Evolutionary conservation across 768 basidiomycete species (phyloP), one percentile per base, ranked within the genome.

Genomic region (Baorangia bicolor): DNA sequence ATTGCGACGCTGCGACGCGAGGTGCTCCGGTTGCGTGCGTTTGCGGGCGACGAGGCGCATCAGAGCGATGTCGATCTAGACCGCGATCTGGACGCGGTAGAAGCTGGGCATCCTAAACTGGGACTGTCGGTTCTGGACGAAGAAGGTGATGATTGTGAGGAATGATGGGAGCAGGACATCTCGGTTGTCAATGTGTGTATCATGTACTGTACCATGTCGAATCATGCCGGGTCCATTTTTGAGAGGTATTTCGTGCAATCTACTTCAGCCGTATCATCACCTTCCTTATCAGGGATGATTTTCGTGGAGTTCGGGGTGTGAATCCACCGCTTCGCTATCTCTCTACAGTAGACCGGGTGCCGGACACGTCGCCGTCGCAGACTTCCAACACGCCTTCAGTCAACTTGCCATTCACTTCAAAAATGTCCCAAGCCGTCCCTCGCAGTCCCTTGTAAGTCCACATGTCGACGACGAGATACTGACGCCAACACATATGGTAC

Each of bases 1-100:
- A 89, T 96, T 62, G 75, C 68, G 54, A 74, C 63, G 64, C 67
- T 96, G 66, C 77, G 92, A 59, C 69, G 66, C 59, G 92, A 94
- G 70, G 79, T 96, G 27, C 66, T 68, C 60, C 74, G 85, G 54
- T 70, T 94, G 67, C 77, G 87, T 43, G 57, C 63, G 28, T 70
- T 75, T 37, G 60, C 56, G 10, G 66, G 67, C 6, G 68, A 68
- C 18, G 64, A 63, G 13, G 53, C 58, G 9, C 40, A 45, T 51
- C 48, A 40, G 61, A 62, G 64, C 20, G 61, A 66, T 6, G 31
- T 74, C 8, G 71, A 73, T 49, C 58, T 63, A 46, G 62, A 62
- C 66, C 37, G 39, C 63, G 71, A 73, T 56, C 49, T 72, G 63
- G 72, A 69, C 45, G 64, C 69, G 21, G 59, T 64, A 23, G 68